Percentiles rank a stretch among this genome's conserved stretches.
phyloP scores from a whole-genome alignment of 1,284 basidiomycete species.

The Pseudozyma sp. region DNA sequence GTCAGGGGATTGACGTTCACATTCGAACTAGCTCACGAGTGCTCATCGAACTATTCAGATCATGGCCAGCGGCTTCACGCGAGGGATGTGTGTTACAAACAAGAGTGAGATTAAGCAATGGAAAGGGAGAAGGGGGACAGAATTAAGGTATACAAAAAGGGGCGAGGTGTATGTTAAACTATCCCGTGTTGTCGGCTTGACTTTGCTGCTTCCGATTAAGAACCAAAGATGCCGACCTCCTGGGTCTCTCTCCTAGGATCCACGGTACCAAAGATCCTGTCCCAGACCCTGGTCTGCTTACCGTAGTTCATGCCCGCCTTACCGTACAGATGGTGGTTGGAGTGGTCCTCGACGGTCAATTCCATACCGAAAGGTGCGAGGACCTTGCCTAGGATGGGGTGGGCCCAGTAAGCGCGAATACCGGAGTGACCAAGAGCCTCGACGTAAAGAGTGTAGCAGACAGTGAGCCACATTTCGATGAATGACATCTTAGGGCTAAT shows the following conservation, averaged over 20 bases:
- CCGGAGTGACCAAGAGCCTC: slow-evolving; percentile 63
- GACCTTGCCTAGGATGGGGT: slow-evolving; percentile 35
- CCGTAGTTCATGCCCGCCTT: slow-evolving; percentile 63
- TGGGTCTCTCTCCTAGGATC: slow-evolving; percentile 60
- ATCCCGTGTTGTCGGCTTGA: too few relatives aligned
- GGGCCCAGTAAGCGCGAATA: slow-evolving; percentile 55
- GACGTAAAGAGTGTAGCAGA: slow-evolving; percentile 59
- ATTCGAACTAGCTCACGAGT: background rate
- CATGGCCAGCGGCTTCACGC: too few relatives aligned
- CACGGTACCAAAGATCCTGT: slow-evolving; percentile 64
- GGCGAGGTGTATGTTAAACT: background rate
- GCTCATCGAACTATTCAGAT: too few relatives aligned
- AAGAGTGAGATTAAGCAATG: background rate
- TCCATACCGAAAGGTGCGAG: slow-evolving; percentile 61
- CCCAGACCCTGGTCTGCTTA: slow-evolving; percentile 67
- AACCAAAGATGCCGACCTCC: slow-evolving; percentile 41
- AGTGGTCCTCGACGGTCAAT: slow-evolving; percentile 67
- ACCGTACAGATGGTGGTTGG: slow-evolving; percentile 67
- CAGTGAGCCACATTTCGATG: slow-evolving; percentile 54
- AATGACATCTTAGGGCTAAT: slow-evolving; percentile 61
- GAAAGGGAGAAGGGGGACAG: background rate
- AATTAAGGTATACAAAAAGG: slow-evolving; percentile 3
- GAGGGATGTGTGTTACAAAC: background rate
- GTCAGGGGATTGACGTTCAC: background rate
- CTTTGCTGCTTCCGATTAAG: slow-evolving; percentile 2